Conservation (phyloP, 2,329 filamentous ascomycete genomes). For the Colletotrichum godetiae region DNA sequence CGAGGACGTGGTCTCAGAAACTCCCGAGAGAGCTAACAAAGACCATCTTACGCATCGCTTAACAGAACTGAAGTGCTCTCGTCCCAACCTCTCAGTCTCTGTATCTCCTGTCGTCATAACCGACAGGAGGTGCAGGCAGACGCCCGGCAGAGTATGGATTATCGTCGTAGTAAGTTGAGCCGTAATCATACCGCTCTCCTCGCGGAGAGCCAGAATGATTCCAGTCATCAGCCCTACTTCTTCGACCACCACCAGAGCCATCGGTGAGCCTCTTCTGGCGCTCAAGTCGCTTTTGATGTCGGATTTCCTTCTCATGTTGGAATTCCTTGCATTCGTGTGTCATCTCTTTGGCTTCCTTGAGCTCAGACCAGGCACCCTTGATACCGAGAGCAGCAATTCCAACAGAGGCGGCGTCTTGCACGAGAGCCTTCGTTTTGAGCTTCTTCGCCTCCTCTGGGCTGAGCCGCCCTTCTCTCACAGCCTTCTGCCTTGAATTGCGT, state of each 20-base stretch:
- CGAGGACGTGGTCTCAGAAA: not conserved
- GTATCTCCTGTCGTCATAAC: conserved; percentile 51
- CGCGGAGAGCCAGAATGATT: conserved; percentile 53
- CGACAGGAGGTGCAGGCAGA: conserved; percentile 54
- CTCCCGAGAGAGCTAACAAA: not conserved
- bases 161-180: conserved; percentile 58
- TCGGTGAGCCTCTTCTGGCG: conserved; percentile 44
- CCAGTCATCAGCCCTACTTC: conserved; percentile 58
- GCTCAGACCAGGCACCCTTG: conserved; percentile 65
- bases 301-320: conserved; percentile 59
- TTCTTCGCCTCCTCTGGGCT: conserved; percentile 64
- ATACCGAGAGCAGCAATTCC: conserved; percentile 69
- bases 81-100: conserved; percentile 22
- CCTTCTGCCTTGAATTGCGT: conserved; percentile 62
- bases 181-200: conserved; percentile 50
- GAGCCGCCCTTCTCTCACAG: conserved; percentile 65
- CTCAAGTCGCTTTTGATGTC: conserved; percentile 61
- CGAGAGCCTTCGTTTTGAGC: conserved; percentile 66
- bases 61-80: not conserved
- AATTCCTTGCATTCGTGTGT: conserved; percentile 61
- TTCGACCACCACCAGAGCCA: conserved; percentile 46
- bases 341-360: conserved; percentile 66
- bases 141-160: conserved; percentile 56
- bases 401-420: conserved; percentile 69
- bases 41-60: not conserved